These are phyloP conservation scores for Schizophyllum amplum DNA, from an alignment of 1,284 basidiomycete species.

Conservation along the genomic window DNA sequence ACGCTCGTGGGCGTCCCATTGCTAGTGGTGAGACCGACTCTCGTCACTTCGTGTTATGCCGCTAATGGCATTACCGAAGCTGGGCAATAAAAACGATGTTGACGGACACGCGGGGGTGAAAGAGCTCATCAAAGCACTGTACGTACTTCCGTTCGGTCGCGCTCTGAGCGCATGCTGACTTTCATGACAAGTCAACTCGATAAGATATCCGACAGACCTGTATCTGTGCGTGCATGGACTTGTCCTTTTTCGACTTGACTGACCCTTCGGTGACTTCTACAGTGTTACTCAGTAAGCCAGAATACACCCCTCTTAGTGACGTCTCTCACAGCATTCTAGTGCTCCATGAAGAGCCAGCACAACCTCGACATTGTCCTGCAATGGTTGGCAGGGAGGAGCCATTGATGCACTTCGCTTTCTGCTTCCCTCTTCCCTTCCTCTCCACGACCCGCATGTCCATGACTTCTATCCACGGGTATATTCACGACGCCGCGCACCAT, in stretches of 20 bases:
- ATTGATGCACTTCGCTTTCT: conserved; percentile 26
- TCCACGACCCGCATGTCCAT: no score
- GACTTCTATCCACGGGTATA: conserved; percentile 11
- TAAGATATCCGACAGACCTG: conserved; percentile 76
- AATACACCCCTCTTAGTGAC: conserved; percentile 10
- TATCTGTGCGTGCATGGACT: conserved; percentile 79
- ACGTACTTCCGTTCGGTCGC: conserved; percentile 20
- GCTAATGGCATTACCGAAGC: conserved; percentile 27
- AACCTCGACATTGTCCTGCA: conserved; percentile 78
- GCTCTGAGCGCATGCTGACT: conserved; percentile 6
- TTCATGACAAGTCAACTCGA: conserved; percentile 54
- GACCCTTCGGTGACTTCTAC: conserved; percentile 1
- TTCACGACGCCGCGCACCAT: neutral
- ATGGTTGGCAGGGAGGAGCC: conserved; percentile 61
- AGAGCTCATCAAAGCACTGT: conserved; percentile 82
- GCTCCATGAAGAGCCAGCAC: conserved; percentile 91
- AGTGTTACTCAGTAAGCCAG: conserved; percentile 73
- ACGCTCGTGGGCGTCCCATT: conserved; percentile 77
- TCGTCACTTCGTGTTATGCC: neutral
- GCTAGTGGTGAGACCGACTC: conserved; percentile 57
- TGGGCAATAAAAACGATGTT: conserved; percentile 96
- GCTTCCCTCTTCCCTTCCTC: no score
- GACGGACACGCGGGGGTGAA: conserved; percentile 75
- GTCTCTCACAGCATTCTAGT: conserved; percentile 33
- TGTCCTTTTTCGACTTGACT: no score